A percentile compares a stretch with the other conserved stretches of the same genome.
phyloP scores from a whole-genome alignment of 2,329 filamentous ascomycete genomes.

The Aspergillus tubingensis region DNA sequence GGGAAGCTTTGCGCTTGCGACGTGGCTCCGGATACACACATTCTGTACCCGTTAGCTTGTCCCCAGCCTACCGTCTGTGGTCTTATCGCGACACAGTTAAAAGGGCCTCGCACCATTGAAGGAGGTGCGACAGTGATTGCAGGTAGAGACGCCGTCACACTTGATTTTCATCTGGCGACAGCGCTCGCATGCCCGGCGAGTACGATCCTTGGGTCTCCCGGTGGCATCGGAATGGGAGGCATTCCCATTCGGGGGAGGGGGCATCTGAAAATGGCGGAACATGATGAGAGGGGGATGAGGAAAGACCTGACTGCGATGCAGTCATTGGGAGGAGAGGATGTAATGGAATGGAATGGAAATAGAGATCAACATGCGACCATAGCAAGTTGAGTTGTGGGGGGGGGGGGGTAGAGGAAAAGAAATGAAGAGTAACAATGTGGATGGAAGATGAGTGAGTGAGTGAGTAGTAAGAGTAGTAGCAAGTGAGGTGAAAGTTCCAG shows the following conservation, averaged over 20 bases:
- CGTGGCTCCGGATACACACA: constrained; percentile 9
- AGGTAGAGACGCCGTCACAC: constrained; percentile 5
- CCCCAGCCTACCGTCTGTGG: neutral
- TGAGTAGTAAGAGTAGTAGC: no score
- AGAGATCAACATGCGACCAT: neutral
- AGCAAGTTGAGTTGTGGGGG: neutral
- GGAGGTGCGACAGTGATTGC: constrained; percentile 7
- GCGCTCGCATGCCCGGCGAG: constrained; percentile 8
- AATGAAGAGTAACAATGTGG: neutral
- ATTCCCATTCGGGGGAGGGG: neutral
- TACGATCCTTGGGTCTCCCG: constrained; percentile 1
- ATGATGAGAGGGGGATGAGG: neutral
- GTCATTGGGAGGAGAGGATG: neutral
- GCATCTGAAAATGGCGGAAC: constrained; percentile 1
- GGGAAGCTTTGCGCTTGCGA: constrained; percentile 9
- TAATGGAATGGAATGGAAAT: neutral
- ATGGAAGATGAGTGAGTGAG: neutral
- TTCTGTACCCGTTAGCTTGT: constrained; percentile 2
- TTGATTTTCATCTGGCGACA: constrained; percentile 17
- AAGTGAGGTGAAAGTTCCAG: neutral
- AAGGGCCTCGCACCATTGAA: constrained; percentile 8
- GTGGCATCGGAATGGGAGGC: neutral
- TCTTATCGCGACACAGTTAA: neutral
- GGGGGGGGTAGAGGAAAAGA: neutral
- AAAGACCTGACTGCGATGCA: neutral